phyloP scores from a whole-genome alignment of 805 yeast genomes.

The Candida piceae region DNA sequence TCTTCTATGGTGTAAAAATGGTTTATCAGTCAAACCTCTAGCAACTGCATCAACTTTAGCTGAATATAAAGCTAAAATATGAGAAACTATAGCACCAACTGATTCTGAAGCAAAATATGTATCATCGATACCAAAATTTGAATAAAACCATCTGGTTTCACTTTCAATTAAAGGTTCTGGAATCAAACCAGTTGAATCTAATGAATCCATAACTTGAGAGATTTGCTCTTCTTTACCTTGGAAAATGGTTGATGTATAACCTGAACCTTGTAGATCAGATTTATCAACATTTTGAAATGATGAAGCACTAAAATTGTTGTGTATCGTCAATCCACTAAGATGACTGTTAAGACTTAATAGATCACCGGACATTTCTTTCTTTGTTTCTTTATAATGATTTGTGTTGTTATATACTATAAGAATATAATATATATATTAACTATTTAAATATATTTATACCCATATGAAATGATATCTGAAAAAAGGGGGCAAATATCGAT shows the following conservation, averaged over 20 bases:
- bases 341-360: conserved; percentile 1
- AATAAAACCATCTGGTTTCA: conserved; percentile 89
- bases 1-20: conserved; percentile 71
- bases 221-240: conserved; percentile 77
- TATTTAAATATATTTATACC: no score
- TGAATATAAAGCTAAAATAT: conserved; percentile 84
- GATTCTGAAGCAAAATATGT: conserved; percentile 85
- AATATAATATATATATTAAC: no score
- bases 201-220: conserved; percentile 71
- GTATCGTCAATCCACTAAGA: conserved; percentile 24
- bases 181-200: conserved; percentile 81
- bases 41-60: conserved; percentile 90
- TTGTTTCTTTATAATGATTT: no score
- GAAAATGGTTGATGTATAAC: conserved; percentile 72
- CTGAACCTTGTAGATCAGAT: conserved; percentile 34
- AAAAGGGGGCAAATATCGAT: no score
- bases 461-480: no score
- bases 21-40: conserved; percentile 43
- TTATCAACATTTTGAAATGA: conserved; percentile 30
- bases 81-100: conserved; percentile 72
- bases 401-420: no score
- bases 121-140: conserved; percentile 83
- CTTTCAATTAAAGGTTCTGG: conserved; percentile 82
- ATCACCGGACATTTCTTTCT: neutral
- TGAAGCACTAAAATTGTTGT: conserved; percentile 32